Base-by-base conservation (phyloP, 106 monocot genomes). In the Apostasia shenzhenica region DNA sequence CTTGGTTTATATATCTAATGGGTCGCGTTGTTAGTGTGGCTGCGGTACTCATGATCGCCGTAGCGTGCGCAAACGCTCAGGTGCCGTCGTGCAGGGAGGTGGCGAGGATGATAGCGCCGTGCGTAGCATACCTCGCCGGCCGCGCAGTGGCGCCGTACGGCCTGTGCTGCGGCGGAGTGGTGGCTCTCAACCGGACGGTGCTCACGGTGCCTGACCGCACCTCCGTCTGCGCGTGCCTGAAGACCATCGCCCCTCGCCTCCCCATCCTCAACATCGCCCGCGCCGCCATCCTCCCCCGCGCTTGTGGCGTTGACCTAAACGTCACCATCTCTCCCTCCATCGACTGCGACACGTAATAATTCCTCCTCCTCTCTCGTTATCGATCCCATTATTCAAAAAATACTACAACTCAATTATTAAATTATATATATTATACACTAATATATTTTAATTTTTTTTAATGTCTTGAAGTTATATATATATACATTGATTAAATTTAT, bases 251-350 rank as follows among this genome's bases (percentile, higher is more conserved):
- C 64, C 46, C 65, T 12, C 55, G 63, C 55, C n/a, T 73, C 2
- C 73, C 73, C 1, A 42, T 54, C 14, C 6, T 73, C 37, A 65
- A 73, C 14, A 8, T 47, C 73, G 14, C 53, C 3, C 52, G 65
- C 8, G 73, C 65, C 65, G 45, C 45, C 2, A 45, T 1, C 6
- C 65, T 73, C 14, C 73, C 73, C 11, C 54, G 73, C 8, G 41
- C 53, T 13, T 73, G 73, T 47, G 73, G 73, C 1, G n/a, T 64
- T 54, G 5, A 1, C 13, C 38, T 65, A 64, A 66, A 73, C 14
- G 54, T 73, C 55, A 55, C 64, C 61, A 53, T 73, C 55, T 73
- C 73, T 2, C 73, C 73, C n/a, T 14, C 54, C 10, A n/a, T 7
- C 7, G 66, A 66, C 53, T 73, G 73, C 55, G 10, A 10, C 26